Conservation (phyloP, 768 basidiomycete genomes). For the Tremella mesenterica region DNA sequence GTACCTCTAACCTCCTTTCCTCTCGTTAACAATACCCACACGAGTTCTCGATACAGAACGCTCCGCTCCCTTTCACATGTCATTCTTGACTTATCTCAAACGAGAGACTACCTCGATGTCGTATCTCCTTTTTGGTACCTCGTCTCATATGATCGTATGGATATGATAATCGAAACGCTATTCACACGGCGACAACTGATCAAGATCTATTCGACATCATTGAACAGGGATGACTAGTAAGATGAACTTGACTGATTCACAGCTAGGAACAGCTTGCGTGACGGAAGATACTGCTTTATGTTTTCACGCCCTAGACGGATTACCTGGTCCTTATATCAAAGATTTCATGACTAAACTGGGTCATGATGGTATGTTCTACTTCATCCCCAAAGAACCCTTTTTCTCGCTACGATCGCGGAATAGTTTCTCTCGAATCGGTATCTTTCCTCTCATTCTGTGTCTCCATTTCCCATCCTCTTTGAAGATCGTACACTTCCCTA, state of each 20-base stretch:
- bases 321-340: constrained; percentile 97
- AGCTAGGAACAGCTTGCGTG: constrained; percentile 41
- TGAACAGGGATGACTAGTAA: neutral
- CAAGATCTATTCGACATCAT: neutral
- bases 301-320: constrained; percentile 75
- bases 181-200: neutral
- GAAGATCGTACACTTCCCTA: neutral
- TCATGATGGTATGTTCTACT: constrained; percentile 57
- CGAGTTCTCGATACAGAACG: too few relatives aligned
- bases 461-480: neutral
- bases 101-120: neutral
- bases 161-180: too few relatives aligned
- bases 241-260: neutral
- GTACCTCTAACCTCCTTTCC: neutral
- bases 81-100: too few relatives aligned
- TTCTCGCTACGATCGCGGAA: too few relatives aligned
- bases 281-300: constrained; percentile 83
- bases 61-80: too few relatives aligned
- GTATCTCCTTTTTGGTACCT: neutral
- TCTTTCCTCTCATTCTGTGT: neutral
- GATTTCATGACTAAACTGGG: constrained; percentile 75
- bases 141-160: neutral
- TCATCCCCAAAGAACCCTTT: neutral
- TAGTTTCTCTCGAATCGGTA: too few relatives aligned
- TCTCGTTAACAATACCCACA: too few relatives aligned